phyloP scores from a whole-genome alignment of 2,329 filamentous ascomycete species.

The Epichloe sibirici region DNA sequence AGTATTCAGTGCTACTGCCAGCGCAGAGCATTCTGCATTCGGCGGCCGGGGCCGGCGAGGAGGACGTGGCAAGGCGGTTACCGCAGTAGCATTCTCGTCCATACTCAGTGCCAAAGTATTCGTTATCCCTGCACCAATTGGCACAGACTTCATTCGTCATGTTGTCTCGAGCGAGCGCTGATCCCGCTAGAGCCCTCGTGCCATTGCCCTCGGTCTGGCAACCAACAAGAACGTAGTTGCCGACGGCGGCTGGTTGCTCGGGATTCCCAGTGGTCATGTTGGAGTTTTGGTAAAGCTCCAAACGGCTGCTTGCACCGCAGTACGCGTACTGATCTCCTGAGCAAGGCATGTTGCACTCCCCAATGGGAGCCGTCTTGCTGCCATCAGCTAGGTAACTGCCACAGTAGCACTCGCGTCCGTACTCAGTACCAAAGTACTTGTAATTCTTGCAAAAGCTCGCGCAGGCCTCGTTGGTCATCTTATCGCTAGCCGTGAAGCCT shows the following conservation, averaged over 20 bases:
- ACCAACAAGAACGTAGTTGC: constrained; percentile 21
- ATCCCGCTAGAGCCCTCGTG: constrained; percentile 20
- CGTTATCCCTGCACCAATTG: constrained; percentile 18
- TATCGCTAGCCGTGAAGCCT: constrained; percentile 11
- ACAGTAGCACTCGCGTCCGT: constrained; percentile 27
- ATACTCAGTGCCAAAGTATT: constrained; percentile 26
- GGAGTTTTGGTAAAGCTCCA: constrained; percentile 22
- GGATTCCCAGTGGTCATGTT: constrained; percentile 15
- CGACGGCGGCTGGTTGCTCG: constrained; percentile 19
- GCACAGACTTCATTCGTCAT: constrained; percentile 24
- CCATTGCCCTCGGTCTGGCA: constrained; percentile 25
- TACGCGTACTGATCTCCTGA: constrained; percentile 19
- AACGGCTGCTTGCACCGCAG: constrained; percentile 19
- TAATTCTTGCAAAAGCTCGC: constrained; percentile 23
- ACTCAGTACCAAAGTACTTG: constrained; percentile 30
- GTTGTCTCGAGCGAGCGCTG: constrained; percentile 12
- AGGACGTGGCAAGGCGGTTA: constrained; percentile 15
- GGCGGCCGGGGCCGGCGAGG: constrained; percentile 14
- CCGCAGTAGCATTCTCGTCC: constrained; percentile 27
- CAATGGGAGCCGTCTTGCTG: constrained; percentile 15
- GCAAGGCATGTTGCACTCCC: constrained; percentile 24
- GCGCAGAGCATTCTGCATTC: constrained; percentile 31
- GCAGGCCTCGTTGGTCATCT: constrained; percentile 23
- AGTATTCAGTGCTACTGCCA: constrained; percentile 24
- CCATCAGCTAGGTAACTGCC: constrained; percentile 18